A percentile compares a stretch with the other conserved stretches of the same genome.
Conservation (phyloP, 768 basidiomycete species). For the Tephrocybe sp. region DNA sequence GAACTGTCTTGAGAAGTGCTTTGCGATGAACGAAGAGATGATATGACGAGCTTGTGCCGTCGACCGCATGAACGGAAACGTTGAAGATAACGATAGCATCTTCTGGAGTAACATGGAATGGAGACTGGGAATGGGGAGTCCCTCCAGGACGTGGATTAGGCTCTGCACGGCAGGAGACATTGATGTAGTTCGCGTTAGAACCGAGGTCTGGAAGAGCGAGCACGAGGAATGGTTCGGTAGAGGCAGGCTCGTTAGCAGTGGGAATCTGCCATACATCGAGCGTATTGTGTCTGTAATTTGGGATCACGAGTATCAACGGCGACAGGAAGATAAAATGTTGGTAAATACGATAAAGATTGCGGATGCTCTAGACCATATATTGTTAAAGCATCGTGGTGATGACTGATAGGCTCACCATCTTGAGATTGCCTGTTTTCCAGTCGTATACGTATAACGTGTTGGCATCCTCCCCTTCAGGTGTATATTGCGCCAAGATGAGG, state of each 20-base stretch:
- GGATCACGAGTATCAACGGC: conserved; percentile 22
- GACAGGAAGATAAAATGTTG: conserved; percentile 23
- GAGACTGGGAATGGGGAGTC: background rate
- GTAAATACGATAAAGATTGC: conserved; percentile 16
- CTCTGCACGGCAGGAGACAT: conserved; percentile 12
- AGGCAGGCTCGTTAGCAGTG: background rate
- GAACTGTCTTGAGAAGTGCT: conserved; percentile 2
- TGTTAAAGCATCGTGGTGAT: background rate
- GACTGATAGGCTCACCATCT: conserved; percentile 7
- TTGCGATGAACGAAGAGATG: conserved; percentile 11
- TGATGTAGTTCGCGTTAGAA: background rate
- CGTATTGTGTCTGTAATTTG: conserved; percentile 17
- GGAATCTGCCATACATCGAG: conserved; percentile 26
- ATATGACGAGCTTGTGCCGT: background rate
- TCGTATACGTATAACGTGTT: conserved; percentile 16
- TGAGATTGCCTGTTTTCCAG: conserved; percentile 17
- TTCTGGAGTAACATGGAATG: conserved; percentile 4
- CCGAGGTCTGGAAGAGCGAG: conserved; percentile 4
- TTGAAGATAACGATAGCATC: conserved; percentile 15
- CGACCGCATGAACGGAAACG: background rate
- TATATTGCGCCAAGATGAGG: conserved; percentile 7
- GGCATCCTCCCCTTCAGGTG: background rate
- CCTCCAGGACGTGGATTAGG: conserved; percentile 12
- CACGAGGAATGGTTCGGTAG: background rate
- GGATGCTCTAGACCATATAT: background rate